Evolutionary conservation across 257 asterid species (phyloP), one percentile per base, ranked within the genome.

Genomic region (Orobanche coerulescens): DNA sequence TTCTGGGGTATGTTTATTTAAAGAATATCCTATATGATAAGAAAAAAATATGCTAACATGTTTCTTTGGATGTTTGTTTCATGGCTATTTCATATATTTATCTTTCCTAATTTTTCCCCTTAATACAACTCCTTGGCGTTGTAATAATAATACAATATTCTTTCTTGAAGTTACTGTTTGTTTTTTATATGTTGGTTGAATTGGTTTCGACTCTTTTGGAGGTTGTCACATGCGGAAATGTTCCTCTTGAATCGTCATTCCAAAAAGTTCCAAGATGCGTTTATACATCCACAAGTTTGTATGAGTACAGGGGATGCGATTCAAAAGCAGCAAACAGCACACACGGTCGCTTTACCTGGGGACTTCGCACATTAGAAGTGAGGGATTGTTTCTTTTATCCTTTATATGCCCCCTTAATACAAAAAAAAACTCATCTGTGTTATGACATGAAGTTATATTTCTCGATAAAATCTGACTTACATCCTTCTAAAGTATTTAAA

Each of bases 211-310:
- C n/a, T n/a, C 19, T 67, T 65, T 42, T 69, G 76, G 55, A 85
- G 94, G 90, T 85, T 39, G 94, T 85, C 58, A 85, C 94, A 18
- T 85, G 94, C 64, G 94, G 94, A 53, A 78, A 79, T 55, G 77
- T 85, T 50, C 90, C 94, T 22, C 88, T 85, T n/a, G 90, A 85
- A 69, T 82, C 94, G 5, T 78, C 94, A 25, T 85, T 78, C 78
- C 90, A 80, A 56, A 85, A 52, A 56, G 84, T 85, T 71, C 82
- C 86, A 19, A 70, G 94, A 71, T 85, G 94, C 60, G 90, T 85
- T 19, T 85, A 85, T 75, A 75, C 85, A 30, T 82, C 94, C 9
- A 76, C 94, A 31, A 81, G 85, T 69, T 71, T 85, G 73, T 76
- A 68, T 16, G 94, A 85, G 76, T 85, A 85, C 64, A 76, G 94